A percentile compares a stretch with the other conserved stretches of the same genome.
phyloP scores from a whole-genome alignment of 371 early-diverging fungal species.

The Saksenaea oblongispora region DNA sequence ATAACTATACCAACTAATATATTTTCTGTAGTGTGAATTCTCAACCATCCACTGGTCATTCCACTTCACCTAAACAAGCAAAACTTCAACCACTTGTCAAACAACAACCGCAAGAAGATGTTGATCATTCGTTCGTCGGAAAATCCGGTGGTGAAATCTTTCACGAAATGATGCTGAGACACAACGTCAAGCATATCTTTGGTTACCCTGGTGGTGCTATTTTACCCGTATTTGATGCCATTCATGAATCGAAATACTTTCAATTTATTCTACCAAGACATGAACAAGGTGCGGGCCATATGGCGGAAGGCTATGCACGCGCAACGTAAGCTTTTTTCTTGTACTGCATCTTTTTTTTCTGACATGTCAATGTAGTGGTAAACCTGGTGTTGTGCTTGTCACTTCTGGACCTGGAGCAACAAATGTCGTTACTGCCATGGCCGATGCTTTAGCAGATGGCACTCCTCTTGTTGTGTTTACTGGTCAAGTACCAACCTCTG shows the following conservation, averaged over 20 bases:
- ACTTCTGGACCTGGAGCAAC: slow-evolving; percentile 99
- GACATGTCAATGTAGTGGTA: slow-evolving; percentile 59
- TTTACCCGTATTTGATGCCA: slow-evolving; percentile 96
- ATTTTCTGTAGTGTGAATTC: slow-evolving; percentile 9
- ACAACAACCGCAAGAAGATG: slow-evolving; percentile 15
- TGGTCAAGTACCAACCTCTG: slow-evolving; percentile 91
- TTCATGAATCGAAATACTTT: slow-evolving; percentile 93
- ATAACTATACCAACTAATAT: too few relatives aligned
- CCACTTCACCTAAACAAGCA: background rate
- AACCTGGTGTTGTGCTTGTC: slow-evolving; percentile 94
- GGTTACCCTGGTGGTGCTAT: slow-evolving; percentile 98
- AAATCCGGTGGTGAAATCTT: slow-evolving; percentile 98
- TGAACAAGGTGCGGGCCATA: slow-evolving; percentile 98
- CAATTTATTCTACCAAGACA: slow-evolving; percentile 94
- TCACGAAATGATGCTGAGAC: slow-evolving; percentile 96
- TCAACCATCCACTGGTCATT: slow-evolving; percentile 8
- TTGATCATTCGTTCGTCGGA: slow-evolving; percentile 77
- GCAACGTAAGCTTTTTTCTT: slow-evolving; percentile 65
- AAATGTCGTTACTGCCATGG: slow-evolving; percentile 96
- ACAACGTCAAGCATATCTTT: slow-evolving; percentile 91
- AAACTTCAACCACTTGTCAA: slow-evolving; percentile 26
- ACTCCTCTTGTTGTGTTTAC: slow-evolving; percentile 93
- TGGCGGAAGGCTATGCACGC: slow-evolving; percentile 97
- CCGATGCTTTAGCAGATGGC: slow-evolving; percentile 95
- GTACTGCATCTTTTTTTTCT: slow-evolving; percentile 7